Percentiles rank a stretch among this genome's conserved stretches.
Conservation (phyloP, 139 green algal genomes). For the Desmodesmus armatus region DNA sequence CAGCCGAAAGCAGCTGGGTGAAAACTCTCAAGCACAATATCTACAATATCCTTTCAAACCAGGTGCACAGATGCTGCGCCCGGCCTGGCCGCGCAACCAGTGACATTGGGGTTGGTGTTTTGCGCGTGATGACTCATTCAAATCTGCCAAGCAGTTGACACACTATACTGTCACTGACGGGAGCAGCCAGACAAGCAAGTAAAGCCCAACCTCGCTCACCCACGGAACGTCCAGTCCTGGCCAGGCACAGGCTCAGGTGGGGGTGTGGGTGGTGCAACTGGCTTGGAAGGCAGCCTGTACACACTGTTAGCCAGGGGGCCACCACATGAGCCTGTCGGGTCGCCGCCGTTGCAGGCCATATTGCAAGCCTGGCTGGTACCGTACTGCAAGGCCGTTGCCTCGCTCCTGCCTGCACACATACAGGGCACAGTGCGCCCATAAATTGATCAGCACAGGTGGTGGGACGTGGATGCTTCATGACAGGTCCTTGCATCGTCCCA, state of each 20-base stretch:
- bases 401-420: conserved; percentile 2
- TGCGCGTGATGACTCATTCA: neutral
- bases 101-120: neutral
- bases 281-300: conserved; percentile 12
- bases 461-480: no score
- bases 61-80: neutral
- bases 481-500: no score
- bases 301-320: neutral
- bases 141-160: neutral
- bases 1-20: no score
- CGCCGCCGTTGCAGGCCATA: neutral
- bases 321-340: conserved; percentile 1
- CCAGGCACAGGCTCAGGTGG: neutral
- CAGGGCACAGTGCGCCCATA: no score
- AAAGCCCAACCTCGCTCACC: no score
- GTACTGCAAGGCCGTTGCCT: neutral
- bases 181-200: no score
- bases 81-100: neutral
- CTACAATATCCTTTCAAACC: neutral
- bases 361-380: neutral
- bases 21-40: no score
- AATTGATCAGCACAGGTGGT: no score
- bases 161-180: neutral
- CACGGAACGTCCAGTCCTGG: no score
- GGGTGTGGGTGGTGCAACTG: neutral